Base-by-base conservation (phyloP, 2,329 filamentous ascomycete genomes). In the Exophiala bonariae region DNA sequence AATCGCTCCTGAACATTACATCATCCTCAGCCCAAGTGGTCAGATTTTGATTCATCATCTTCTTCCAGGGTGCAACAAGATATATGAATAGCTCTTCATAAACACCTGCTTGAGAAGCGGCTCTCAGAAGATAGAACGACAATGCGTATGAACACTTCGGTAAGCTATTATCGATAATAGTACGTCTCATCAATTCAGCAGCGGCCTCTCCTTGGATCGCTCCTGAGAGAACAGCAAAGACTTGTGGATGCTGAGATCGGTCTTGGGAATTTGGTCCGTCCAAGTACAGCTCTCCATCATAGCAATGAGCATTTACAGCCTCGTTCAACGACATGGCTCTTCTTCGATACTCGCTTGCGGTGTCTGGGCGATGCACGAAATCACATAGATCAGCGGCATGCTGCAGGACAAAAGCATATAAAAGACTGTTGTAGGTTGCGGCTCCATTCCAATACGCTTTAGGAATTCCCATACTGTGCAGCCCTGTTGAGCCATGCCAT, bases 361-460 rank as follows among this genome's bases (percentile, higher is more conserved):
- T 67, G 49, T 28, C 66, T 0, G 66, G 61, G 4, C 71, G 57
- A 1, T 64, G 66, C 7, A 70, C 57, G 8, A 61, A 54, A 3
- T 56, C 58, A 3, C 66, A 41, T 0, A 74, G 60, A 1, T 36
- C 8, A 0, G 70, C 67, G 0, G 63, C 63, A 20, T 63, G 56
- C 3, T 61, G 58, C 0, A 74, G 56, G 0, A 63, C 61, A 36
- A 66, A 69, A 0, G 66, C 67, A 41, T 70, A 72, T 0, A 73
- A 54, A 58, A 69, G 55, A 40, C 64, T 72, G 50, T 66, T 67
- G 45, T 71, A 73, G 0, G 71, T 70, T 30, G 26, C 40, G 10
- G 20, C 28, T 18, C 40, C 40, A 16, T 18, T 18, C 20, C 20
- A 23, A 17, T 33, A 14, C 11, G n/a, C 10, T 18, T 7, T 4